Evolutionary conservation across 371 early-diverging fungal species (phyloP).

Genomic region (Funneliformis caledonium): DNA sequence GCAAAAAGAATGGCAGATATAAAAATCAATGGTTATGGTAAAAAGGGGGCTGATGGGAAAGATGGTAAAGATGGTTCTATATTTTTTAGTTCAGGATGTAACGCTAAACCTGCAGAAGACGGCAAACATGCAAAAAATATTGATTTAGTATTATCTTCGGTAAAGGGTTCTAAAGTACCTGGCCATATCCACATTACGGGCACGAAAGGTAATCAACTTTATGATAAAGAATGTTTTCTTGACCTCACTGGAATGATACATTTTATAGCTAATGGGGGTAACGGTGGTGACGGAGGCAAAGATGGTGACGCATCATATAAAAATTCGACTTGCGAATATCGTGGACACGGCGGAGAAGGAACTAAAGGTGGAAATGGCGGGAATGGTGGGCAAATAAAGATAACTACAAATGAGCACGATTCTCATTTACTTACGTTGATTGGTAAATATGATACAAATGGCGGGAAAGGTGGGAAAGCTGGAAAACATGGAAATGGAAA

Average conservation of each 20-base stretch:
- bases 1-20: too few species aligned
- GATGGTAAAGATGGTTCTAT: too few species aligned
- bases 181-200: too few species aligned
- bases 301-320: not conserved
- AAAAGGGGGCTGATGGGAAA: too few species aligned
- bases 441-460: not conserved
- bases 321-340: too few species aligned
- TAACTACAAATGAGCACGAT: not conserved
- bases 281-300: not conserved
- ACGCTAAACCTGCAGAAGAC: too few species aligned
- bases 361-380: not conserved
- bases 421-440: not conserved
- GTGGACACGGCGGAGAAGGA: not conserved
- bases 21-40: too few species aligned
- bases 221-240: not conserved
- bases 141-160: too few species aligned
- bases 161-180: too few species aligned
- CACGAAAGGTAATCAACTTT: too few species aligned
- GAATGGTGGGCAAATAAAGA: not conserved
- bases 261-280: not conserved
- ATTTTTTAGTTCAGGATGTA: too few species aligned
- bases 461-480: not conserved
- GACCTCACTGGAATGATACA: not conserved
- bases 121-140: too few species aligned
- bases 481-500: not conserved